phyloP scores from a whole-genome alignment of 2,329 filamentous ascomycete species.

The Colletotrichum acutatum region DNA sequence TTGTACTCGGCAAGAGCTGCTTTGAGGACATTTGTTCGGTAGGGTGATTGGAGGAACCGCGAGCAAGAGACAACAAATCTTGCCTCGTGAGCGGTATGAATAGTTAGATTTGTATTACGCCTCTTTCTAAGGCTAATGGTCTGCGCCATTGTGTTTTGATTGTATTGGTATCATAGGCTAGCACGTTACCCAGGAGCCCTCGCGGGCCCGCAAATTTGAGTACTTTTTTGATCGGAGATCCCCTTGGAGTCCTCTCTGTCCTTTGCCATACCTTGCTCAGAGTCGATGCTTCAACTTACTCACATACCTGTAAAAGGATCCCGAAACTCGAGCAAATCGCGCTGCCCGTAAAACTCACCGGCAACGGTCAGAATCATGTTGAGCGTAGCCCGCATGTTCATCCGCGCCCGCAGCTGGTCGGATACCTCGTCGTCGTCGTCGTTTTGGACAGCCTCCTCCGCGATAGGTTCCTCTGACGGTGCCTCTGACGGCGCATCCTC shows the following conservation, averaged over 20 bases:
- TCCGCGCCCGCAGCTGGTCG: constrained; percentile 47
- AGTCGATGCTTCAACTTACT: constrained; percentile 34
- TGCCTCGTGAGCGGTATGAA: neutral
- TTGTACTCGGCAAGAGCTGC: constrained; percentile 38
- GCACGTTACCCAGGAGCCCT: neutral
- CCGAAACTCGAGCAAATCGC: constrained; percentile 83
- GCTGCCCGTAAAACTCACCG: constrained; percentile 90
- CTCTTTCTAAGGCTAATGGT: neutral
- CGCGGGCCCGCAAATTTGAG: constrained; percentile 13
- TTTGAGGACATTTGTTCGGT: constrained; percentile 33
- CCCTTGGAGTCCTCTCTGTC: neutral
- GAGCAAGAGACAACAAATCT: neutral
- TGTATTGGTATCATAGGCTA: constrained; percentile 27
- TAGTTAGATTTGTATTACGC: constrained; percentile 1
- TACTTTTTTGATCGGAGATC: neutral
- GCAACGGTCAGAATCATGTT: constrained; percentile 93
- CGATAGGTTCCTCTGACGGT: constrained; percentile 24
- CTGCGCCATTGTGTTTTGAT: neutral
- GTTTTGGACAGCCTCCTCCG: neutral
- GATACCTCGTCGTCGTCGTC: constrained; percentile 26
- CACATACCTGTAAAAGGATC: constrained; percentile 66
- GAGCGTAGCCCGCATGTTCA: constrained; percentile 76
- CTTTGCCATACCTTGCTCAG: neutral
- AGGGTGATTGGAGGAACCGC: neutral
- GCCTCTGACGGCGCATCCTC: constrained; percentile 42